A percentile compares a stretch with the other conserved stretches of the same genome.
phyloP scores from a whole-genome alignment of 805 yeast species.

The Starmera caribaea region DNA sequence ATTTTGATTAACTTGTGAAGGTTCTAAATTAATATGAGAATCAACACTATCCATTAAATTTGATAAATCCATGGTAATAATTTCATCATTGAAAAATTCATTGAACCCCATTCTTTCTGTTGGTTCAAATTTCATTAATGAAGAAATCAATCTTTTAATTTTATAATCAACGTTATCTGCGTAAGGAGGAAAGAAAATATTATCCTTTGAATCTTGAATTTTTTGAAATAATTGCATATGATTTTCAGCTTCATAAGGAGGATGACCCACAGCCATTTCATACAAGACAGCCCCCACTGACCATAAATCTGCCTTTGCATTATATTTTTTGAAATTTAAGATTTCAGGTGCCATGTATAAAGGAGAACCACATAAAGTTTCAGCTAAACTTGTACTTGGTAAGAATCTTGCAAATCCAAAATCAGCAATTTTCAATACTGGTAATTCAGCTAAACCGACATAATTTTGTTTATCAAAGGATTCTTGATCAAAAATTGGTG shows the following conservation, averaged over 20 bases:
- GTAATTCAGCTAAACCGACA: conserved; percentile 81
- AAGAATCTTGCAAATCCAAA: conserved; percentile 95
- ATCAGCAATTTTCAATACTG: conserved; percentile 89
- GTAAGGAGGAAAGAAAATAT: conserved; percentile 67
- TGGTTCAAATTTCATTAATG: conserved; percentile 75
- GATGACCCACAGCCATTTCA: conserved; percentile 94
- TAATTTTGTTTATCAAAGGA: conserved; percentile 44
- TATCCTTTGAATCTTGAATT: conserved; percentile 75
- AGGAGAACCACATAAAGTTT: conserved; percentile 95
- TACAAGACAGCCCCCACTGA: conserved; percentile 94
- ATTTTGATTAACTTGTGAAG: conserved; percentile 59
- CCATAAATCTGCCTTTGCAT: conserved; percentile 97
- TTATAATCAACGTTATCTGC: conserved; percentile 44
- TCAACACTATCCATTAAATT: conserved; percentile 22
- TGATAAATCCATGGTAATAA: conserved; percentile 45
- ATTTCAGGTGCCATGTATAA: conserved; percentile 99
- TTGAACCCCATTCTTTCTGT: conserved; percentile 79
- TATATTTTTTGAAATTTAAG: conserved; percentile 85
- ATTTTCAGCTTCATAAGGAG: conserved; percentile 91
- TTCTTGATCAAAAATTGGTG: conserved; percentile 61
- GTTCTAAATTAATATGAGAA: conserved; percentile 54
- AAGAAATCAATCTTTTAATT: conserved; percentile 60
- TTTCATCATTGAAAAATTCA: conserved; percentile 74
- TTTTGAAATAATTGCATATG: conserved; percentile 83
- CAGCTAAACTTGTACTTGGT: conserved; percentile 91